Evolutionary conservation across 768 basidiomycete species (phyloP).

Genomic region (Antrodiella citrinella): DNA sequence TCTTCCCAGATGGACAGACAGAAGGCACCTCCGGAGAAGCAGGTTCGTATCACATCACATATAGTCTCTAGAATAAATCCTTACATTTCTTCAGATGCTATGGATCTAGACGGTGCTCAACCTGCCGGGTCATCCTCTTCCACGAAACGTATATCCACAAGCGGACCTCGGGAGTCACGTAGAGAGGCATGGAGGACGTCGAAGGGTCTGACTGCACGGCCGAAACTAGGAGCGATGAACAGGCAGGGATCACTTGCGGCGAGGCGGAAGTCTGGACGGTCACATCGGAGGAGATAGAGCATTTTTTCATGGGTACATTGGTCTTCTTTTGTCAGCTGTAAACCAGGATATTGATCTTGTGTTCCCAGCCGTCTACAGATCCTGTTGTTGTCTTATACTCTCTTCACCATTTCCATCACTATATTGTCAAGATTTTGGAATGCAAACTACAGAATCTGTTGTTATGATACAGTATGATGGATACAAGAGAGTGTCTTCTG

Average conservation of each 20-base stretch:
- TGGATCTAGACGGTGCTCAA: slow-evolving; percentile 41
- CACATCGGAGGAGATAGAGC: slow-evolving; percentile 57
- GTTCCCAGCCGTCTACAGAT: too few species aligned
- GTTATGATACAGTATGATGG: too few species aligned
- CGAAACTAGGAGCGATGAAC: slow-evolving; percentile 49
- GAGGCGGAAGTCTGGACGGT: slow-evolving; percentile 59
- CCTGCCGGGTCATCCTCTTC: slow-evolving; percentile 20
- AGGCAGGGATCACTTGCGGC: slow-evolving; percentile 57
- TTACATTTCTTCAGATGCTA: slow-evolving; percentile 30
- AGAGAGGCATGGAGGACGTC: slow-evolving; percentile 77
- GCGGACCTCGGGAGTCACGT: slow-evolving; percentile 69
- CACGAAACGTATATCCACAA: slow-evolving; percentile 60
- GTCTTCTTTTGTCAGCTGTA: too few species aligned
- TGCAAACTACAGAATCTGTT: too few species aligned
- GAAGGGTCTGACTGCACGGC: slow-evolving; percentile 58
- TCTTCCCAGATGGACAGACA: neutral
- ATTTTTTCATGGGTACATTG: neutral
- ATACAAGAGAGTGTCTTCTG: too few species aligned
- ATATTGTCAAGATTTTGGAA: too few species aligned
- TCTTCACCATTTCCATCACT: too few species aligned
- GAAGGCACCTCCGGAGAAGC: neutral
- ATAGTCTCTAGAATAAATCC: too few species aligned
- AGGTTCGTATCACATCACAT: slow-evolving; percentile 2
- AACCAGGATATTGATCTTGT: too few species aligned
- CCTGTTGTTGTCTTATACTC: too few species aligned